Conservation (phyloP, 2,329 filamentous ascomycete species). For the Setomelanomma holmii region DNA sequence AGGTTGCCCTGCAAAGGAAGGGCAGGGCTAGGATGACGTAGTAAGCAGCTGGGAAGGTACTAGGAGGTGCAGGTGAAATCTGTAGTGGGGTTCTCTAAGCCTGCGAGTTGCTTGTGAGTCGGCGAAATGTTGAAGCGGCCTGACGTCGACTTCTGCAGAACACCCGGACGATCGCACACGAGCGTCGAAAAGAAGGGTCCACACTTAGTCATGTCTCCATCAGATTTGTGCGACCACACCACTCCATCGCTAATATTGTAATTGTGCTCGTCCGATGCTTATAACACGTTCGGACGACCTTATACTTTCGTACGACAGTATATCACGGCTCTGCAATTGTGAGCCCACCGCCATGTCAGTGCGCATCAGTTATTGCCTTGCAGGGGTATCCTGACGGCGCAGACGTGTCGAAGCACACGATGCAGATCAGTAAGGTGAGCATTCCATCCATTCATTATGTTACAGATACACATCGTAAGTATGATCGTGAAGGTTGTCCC, state of each 20-base stretch:
- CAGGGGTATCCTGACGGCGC: conserved; percentile 2
- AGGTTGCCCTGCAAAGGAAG: conserved; percentile 16
- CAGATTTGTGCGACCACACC: neutral
- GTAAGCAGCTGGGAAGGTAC: conserved; percentile 18
- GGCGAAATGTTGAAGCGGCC: conserved; percentile 26
- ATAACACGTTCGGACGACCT: no score
- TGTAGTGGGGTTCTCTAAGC: conserved; percentile 23
- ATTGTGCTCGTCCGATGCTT: no score
- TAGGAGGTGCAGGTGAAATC: conserved; percentile 14
- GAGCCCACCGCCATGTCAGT: neutral
- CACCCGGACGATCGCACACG: conserved; percentile 10
- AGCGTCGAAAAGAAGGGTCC: conserved; percentile 12
- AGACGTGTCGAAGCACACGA: conserved; percentile 4
- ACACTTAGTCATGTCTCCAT: conserved; percentile 15
- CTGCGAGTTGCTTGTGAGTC: conserved; percentile 14
- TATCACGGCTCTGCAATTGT: neutral
- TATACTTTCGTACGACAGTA: neutral
- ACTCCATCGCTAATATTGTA: neutral
- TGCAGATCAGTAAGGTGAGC: neutral
- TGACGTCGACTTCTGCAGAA: conserved; percentile 23
- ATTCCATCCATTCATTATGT: conserved; percentile 19
- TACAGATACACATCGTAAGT: conserved; percentile 20
- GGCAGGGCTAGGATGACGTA: conserved; percentile 28
- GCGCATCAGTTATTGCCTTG: neutral
- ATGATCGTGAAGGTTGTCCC: conserved; percentile 19